Evolutionary conservation across 495 filamentous ascomycete genomes (phyloP).

Genomic region (Aspergillus biplanus): DNA sequence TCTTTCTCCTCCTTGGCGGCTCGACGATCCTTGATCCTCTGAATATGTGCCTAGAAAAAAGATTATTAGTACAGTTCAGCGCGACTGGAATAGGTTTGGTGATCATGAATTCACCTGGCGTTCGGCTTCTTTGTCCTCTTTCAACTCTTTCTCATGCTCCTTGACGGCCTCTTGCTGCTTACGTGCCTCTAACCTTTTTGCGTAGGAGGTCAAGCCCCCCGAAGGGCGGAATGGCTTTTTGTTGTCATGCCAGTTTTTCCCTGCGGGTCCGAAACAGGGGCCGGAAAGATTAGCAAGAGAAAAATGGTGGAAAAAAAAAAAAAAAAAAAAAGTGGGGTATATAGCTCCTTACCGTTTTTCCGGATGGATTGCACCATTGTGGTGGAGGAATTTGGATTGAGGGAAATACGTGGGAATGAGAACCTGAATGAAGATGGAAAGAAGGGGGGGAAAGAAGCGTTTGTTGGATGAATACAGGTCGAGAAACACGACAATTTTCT

Average conservation of each 20-base stretch:
- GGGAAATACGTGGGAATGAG: conserved; percentile 30
- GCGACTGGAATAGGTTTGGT: neutral
- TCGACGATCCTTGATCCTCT: conserved; percentile 79
- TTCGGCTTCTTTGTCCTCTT: conserved; percentile 89
- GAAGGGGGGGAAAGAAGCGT: neutral
- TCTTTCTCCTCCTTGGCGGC: conserved; percentile 91
- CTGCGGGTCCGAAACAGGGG: conserved; percentile 49
- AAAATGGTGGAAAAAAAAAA: conserved; percentile 15
- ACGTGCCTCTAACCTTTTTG: conserved; percentile 68
- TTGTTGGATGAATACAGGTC: conserved; percentile 5
- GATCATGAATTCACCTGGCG: conserved; percentile 63
- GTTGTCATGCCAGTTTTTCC: conserved; percentile 88
- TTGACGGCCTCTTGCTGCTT: conserved; percentile 73
- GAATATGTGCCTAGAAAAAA: conserved; percentile 63
- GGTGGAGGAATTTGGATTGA: conserved; percentile 22
- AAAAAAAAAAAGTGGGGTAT: conserved; percentile 21
- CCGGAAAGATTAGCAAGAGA: conserved; percentile 24
- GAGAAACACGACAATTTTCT: conserved; percentile 7
- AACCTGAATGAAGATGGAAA: neutral
- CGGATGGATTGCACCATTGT: conserved; percentile 43
- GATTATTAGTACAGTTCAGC: conserved; percentile 19
- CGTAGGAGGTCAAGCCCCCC: conserved; percentile 74
- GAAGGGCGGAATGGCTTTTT: conserved; percentile 87
- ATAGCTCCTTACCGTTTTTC: conserved; percentile 45
- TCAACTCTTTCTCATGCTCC: conserved; percentile 91